Evolutionary conservation across 495 filamentous ascomycete genomes (phyloP), one percentile per base, ranked within the genome.

Genomic region (Ramalina peruviana): DNA sequence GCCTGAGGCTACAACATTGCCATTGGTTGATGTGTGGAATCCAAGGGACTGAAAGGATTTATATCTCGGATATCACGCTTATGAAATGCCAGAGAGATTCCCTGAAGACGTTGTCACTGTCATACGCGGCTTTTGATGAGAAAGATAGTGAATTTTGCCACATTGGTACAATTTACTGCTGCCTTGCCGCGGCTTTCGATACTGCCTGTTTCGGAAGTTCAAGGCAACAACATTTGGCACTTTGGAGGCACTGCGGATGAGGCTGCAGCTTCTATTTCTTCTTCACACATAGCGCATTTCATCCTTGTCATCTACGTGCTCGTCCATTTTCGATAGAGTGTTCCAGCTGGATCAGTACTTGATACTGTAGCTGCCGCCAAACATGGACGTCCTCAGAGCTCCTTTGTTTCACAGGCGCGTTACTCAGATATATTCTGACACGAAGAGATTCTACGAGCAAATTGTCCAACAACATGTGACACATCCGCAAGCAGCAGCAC

Each of bases 381-480:
- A 33, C 12, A 75, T 77, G 73, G 72, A 73, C 38, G 65, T 67
- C 16, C 63, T 71, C 52, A 56, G 56, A 65, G 67, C 47, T 63
- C 64, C 58, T 59, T 68, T 75, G 46, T 67, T 80, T 53, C 77
- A 79, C 62, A 76, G 82, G 52, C 80, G 86, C 53, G 74, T 95
- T 37, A 92, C 87, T 43, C 82, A 90, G 65, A 76, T 94, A 57
- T 95, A 94, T 65, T 84, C 86, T 56, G 87, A 95, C 67, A 90
- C 87, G 42, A 95, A 95, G 61, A 83, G 81, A 46, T 88, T 84
- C 13, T 88, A 83, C 65, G 84, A 88, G 62, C 49, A 84, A 82
- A 17, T 80, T 81, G 6, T 75, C 74, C 30, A 82, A 78, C 55
- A 72, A 68, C 57, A 73, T 68, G 51, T 51, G 40, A 70, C 73